Conservation (phyloP, 768 basidiomycete species). For the Trametes punicea region DNA sequence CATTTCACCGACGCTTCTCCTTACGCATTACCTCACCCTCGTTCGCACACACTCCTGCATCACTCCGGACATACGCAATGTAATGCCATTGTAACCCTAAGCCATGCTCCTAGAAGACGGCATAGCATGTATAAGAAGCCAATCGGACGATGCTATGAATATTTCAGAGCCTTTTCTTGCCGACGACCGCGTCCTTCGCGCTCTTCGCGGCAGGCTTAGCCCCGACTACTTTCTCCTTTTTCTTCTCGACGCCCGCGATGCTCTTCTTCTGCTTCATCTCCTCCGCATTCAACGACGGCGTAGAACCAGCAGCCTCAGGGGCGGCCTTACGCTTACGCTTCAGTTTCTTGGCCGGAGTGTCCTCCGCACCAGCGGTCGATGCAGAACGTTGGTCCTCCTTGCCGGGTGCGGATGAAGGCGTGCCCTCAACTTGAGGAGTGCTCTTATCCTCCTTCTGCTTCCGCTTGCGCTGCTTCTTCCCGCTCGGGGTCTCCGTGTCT, state of each 20-base stretch:
- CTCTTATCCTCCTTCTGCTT: constrained; percentile 15
- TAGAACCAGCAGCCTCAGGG: constrained; percentile 4
- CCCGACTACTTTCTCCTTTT: constrained; percentile 46
- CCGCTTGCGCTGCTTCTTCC: constrained; percentile 11
- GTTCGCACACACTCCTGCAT: constrained; percentile 1
- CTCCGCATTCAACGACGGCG: constrained; percentile 23
- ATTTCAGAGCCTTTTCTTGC: constrained; percentile 39
- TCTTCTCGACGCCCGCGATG: constrained; percentile 46
- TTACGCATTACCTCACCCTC: constrained; percentile 4
- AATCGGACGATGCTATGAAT: constrained; percentile 25
- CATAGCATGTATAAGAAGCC: not conserved
- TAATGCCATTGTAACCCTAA: constrained; percentile 6
- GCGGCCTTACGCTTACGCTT: constrained; percentile 17
- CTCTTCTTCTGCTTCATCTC: constrained; percentile 55
- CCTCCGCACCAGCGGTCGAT: not conserved
- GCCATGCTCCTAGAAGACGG: not conserved
- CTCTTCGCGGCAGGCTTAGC: constrained; percentile 41
- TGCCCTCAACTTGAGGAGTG: not conserved
- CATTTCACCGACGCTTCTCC: not conserved
- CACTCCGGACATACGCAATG: constrained; percentile 1
- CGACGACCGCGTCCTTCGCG: constrained; percentile 52
- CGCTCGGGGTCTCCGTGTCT: constrained; percentile 7
- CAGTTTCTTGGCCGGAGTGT: constrained; percentile 7
- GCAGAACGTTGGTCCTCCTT: not conserved
- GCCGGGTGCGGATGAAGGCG: constrained; percentile 8